Evolutionary conservation across 148 eudicot species (phyloP), one percentile per base, ranked within the genome.

Genomic region (Heliosperma pusillum): DNA sequence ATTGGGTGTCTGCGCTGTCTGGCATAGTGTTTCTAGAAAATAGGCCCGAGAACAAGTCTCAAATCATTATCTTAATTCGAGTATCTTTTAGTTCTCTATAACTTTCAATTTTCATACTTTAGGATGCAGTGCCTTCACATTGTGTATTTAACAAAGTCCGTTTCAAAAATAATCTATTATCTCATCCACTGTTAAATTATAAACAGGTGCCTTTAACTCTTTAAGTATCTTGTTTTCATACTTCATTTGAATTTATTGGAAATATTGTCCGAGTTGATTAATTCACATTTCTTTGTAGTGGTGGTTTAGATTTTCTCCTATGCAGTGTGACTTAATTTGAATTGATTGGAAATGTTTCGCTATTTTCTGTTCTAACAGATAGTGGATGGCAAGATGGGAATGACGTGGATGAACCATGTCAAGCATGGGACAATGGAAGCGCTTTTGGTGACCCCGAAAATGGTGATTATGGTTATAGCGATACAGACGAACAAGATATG

Each of bases 401-500:
- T 57, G 91, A 83, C 85, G 80, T 79, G 70, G 77, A 64, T 64
- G 89, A 84, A 59, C 75, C 79, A 13, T 76, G 70, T 66, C 73
- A 96, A 70, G 80, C 92, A 12, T 92, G 98, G 98, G 92, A 87
- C 73, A 89, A 95, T 62, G 92, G 80, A 25, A 79, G 80, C 83
- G 84, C 66, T 59, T 88, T 30, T 79, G 85, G 72, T 78, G 93
- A 87, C 47, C 84, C 76, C 25, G 91, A 82, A 63, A 86, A 92
- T 74, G 89, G 86, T 82, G 97, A 89, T 80, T 81, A 83, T 86
- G 89, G 70, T 81, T 79, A 83, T 59, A 89, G 96, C 79, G 97
- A 95, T 65, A 76, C 75, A 7, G 98, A 95, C 40, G 83, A 76
- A 59, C 96, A 87, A 15, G 84, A 77, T 79, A 81, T 79, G 67